Evolutionary conservation across 2,329 filamentous ascomycete species (phyloP).

Genomic region (Xylaria sp.): DNA sequence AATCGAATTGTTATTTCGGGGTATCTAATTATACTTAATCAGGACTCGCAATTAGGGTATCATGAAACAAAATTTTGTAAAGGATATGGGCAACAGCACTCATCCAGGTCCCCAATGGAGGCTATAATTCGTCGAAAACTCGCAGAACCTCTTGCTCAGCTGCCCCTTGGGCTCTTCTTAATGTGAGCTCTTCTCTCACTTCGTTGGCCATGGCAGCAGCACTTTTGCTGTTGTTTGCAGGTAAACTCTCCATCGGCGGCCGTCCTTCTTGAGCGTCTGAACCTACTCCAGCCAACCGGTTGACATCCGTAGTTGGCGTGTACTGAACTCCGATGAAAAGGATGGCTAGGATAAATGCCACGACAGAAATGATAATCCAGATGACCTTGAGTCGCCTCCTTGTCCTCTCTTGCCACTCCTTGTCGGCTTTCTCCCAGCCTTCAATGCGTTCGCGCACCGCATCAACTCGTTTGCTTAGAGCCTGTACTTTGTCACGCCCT

Average conservation of each 20-base stretch:
- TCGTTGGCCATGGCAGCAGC: conserved; percentile 44
- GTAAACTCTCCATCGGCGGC: conserved; percentile 28
- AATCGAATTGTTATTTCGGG: conserved; percentile 22
- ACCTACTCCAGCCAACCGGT: conserved; percentile 30
- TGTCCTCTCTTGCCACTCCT: conserved; percentile 75
- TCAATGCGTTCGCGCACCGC: conserved; percentile 72
- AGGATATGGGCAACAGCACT: background rate
- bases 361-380: conserved; percentile 68
- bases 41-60: conserved; percentile 15
- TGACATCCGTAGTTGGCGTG: conserved; percentile 39
- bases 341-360: conserved; percentile 61
- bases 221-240: conserved; percentile 41
- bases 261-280: conserved; percentile 27
- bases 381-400: conserved; percentile 69
- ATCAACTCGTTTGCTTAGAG: conserved; percentile 72
- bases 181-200: conserved; percentile 46
- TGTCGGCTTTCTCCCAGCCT: conserved; percentile 73
- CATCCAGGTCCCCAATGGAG: background rate
- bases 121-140: conserved; percentile 51
- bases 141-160: conserved; percentile 46
- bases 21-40: conserved; percentile 24
- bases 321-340: conserved; percentile 55
- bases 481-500: conserved; percentile 69
- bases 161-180: conserved; percentile 39
- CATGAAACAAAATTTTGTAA: conserved; percentile 14